phyloP scores from a whole-genome alignment of 495 filamentous ascomycete species.

The Xylaria flabelliformis region DNA sequence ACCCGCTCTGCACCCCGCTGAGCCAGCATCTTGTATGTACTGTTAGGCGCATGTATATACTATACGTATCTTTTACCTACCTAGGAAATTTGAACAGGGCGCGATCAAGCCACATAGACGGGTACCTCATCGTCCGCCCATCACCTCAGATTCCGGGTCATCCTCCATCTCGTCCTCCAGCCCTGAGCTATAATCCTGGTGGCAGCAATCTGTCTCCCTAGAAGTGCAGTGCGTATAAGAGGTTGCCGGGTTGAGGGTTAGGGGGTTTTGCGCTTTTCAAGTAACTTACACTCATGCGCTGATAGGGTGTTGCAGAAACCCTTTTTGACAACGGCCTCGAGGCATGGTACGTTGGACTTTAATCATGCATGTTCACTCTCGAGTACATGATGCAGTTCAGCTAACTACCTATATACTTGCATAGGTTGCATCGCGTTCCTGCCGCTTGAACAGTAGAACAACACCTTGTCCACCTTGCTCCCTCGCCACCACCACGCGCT shows the following conservation, averaged over 20 bases:
- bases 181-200: neutral
- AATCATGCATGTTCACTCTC: neutral
- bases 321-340: neutral
- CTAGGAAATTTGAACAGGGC: neutral
- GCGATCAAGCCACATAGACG: conserved; percentile 30
- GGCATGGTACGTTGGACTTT: conserved; percentile 9
- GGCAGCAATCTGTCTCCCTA: neutral
- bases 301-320: conserved; percentile 8
- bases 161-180: neutral
- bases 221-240: conserved; percentile 5
- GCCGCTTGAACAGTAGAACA: neutral
- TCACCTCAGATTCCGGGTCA: neutral
- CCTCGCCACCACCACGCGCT: conserved; percentile 19
- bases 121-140: neutral
- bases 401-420: neutral
- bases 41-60: neutral
- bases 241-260: neutral
- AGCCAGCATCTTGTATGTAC: neutral
- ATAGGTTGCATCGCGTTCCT: neutral
- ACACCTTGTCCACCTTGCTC: neutral
- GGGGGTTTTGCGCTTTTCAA: conserved; percentile 6
- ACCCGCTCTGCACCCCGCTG: conserved; percentile 25
- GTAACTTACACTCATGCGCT: conserved; percentile 13
- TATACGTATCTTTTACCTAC: neutral
- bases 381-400: neutral